phyloP scores from a whole-genome alignment of 306 rosid genomes.

The Sindora glabra region DNA sequence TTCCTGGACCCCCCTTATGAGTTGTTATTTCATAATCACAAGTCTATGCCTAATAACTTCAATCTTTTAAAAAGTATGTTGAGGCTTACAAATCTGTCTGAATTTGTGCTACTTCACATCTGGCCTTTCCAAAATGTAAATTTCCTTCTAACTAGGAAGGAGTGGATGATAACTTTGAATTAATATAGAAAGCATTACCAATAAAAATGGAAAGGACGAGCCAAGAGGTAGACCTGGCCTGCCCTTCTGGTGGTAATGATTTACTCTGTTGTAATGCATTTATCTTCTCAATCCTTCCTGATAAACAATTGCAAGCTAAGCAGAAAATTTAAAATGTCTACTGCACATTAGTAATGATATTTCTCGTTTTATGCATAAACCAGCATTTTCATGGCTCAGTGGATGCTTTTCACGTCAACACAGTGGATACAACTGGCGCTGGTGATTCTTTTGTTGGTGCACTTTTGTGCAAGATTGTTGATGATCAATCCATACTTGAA shows the following conservation, averaged over 20 bases:
- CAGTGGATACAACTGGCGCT: slow-evolving; percentile 92
- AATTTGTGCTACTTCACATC: too few relatives aligned
- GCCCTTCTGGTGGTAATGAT: not conserved
- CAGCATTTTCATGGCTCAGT: slow-evolving; percentile 72
- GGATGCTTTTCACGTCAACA: slow-evolving; percentile 55
- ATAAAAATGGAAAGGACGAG: too few relatives aligned
- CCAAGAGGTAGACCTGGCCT: not conserved
- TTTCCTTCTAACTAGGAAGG: too few relatives aligned
- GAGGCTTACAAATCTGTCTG: not conserved
- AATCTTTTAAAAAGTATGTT: too few relatives aligned
- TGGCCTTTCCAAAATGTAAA: too few relatives aligned
- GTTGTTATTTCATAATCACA: too few relatives aligned
- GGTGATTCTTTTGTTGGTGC: slow-evolving; percentile 95
- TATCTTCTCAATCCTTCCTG: not conserved
- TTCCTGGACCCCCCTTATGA: not conserved
- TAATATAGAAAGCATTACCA: too few relatives aligned
- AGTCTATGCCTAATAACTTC: too few relatives aligned
- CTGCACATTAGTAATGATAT: too few relatives aligned
- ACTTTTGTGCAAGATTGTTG: slow-evolving; percentile 63
- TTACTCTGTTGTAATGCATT: not conserved
- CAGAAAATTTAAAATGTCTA: too few relatives aligned
- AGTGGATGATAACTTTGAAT: too few relatives aligned
- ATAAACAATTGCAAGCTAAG: too few relatives aligned
- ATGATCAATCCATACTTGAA: slow-evolving; percentile 74
- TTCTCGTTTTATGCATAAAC: not conserved